Evolutionary conservation across 2,329 filamentous ascomycete species (phyloP), one percentile per base, ranked within the genome.

Genomic region (Neofusicoccum parvum): DNA sequence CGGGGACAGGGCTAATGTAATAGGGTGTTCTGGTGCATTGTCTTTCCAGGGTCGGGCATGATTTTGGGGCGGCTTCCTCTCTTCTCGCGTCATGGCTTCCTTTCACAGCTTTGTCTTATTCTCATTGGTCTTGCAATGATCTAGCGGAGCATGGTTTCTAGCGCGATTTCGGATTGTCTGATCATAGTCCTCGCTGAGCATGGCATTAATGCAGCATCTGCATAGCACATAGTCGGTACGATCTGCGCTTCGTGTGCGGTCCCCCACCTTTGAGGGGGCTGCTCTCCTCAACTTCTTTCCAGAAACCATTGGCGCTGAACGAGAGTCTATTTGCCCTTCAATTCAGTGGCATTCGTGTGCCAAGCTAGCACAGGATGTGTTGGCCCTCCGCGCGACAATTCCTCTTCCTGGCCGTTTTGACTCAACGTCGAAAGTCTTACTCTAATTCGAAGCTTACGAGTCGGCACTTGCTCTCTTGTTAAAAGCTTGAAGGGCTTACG

Each of bases 11-110:
- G 43, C 43, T 48, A 32, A 60, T 60, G 41, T 60, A 60, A 60
- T 60, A 60, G 41, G 50, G 56, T 48, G 56, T 60, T 48, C 36
- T n/a, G 56, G 56, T 39, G 56, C 56, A 60, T 60, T 46, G 43
- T 48, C 43, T 48, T 60, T 60, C 32, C 11, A 14, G 43, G 32
- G n/a, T 48, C 32, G n/a, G 32, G 17, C 56, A 60, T 48, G 54
- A 36, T 17, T 37, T 46, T 11, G 32, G 54, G 54, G n/a, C 56
- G 56, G 56, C 43, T 48, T 60, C n/a, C 56, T 60, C 39, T 43
- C 17, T 23, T 43, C 10, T 15, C 10, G 15, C 11, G 17, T 50
- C 27, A 34, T 23, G 48, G 48, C 15, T 10, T 50, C 23, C 17
- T 20, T 50, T 36, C 14, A 50, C 27, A 23, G 20, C 37, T 15